phyloP scores from a whole-genome alignment of 2,329 filamentous ascomycete genomes.

The Pseudodiploospora longispora region DNA sequence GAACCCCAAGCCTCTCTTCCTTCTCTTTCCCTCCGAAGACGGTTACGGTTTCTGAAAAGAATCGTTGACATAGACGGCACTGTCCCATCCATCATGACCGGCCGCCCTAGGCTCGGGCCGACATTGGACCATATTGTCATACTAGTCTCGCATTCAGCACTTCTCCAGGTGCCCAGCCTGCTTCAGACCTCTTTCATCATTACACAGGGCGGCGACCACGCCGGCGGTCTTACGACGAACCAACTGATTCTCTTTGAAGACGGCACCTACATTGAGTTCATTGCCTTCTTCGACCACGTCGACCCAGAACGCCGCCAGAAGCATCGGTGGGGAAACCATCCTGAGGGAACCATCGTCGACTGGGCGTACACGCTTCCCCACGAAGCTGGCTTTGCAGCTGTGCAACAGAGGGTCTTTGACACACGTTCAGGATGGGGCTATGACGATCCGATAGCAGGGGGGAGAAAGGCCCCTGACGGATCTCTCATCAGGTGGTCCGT shows the following conservation, averaged over 20 bases:
- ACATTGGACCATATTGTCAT: slow-evolving; percentile 58
- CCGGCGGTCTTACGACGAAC: slow-evolving; percentile 53
- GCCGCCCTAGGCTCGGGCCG: slow-evolving; percentile 9
- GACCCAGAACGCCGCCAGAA: slow-evolving; percentile 29
- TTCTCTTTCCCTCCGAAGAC: too few species aligned
- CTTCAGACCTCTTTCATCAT: slow-evolving; percentile 49
- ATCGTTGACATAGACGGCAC: too few species aligned
- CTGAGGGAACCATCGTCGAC: slow-evolving; percentile 46
- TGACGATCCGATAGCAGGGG: slow-evolving; percentile 39
- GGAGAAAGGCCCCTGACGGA: slow-evolving; percentile 47
- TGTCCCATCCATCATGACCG: too few species aligned
- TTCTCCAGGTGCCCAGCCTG: slow-evolving; percentile 39
- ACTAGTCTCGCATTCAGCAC: slow-evolving; percentile 44
- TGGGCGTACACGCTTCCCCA: slow-evolving; percentile 45
- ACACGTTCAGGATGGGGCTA: slow-evolving; percentile 34
- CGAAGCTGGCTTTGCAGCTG: slow-evolving; percentile 25
- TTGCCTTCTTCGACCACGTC: slow-evolving; percentile 47
- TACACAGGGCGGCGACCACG: slow-evolving; percentile 52
- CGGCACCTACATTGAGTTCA: slow-evolving; percentile 59
- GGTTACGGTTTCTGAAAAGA: too few species aligned
- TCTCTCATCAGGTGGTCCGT: slow-evolving; percentile 51
- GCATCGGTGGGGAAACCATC: slow-evolving; percentile 52
- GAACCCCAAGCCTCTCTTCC: too few species aligned
- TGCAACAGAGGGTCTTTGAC: slow-evolving; percentile 28
- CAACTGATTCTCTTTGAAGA: slow-evolving; percentile 54